Evolutionary conservation across 2,329 filamentous ascomycete species (phyloP).

Genomic region (Phoma sp.): DNA sequence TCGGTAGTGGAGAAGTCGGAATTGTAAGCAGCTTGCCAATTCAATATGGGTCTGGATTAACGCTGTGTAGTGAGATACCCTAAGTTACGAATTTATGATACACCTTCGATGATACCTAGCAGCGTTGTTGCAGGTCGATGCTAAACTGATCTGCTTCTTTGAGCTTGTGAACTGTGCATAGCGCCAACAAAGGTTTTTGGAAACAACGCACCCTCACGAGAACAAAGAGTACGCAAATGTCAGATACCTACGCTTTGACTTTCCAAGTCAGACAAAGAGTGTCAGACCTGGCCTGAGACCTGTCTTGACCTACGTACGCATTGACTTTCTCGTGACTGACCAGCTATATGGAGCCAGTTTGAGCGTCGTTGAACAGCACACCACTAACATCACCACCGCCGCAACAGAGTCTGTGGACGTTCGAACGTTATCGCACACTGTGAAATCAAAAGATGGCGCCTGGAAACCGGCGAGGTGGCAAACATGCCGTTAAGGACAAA

Average conservation of each 20-base stretch:
- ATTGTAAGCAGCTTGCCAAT: slow-evolving; percentile 41
- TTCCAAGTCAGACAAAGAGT: no score
- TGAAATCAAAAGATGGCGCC: slow-evolving; percentile 8
- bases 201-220: background rate
- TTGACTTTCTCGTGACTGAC: no score
- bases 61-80: slow-evolving; percentile 39
- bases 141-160: background rate
- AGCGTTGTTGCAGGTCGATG: background rate
- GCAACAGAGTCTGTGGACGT: no score
- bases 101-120: background rate
- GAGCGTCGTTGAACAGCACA: no score
- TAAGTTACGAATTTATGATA: slow-evolving; percentile 20
- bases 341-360: no score
- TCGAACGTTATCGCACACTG: no score
- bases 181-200: background rate
- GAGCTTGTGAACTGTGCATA: background rate
- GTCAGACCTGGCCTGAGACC: no score
- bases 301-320: no score
- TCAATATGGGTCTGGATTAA: slow-evolving; percentile 25
- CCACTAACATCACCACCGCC: no score
- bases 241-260: no score
- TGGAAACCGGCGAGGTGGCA: slow-evolving; percentile 37
- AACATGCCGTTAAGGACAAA: slow-evolving; percentile 35
- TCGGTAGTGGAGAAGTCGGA: slow-evolving; percentile 37
- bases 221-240: background rate